Conservation (phyloP, 2,329 filamentous ascomycete species). For the Fusarium sp. region DNA sequence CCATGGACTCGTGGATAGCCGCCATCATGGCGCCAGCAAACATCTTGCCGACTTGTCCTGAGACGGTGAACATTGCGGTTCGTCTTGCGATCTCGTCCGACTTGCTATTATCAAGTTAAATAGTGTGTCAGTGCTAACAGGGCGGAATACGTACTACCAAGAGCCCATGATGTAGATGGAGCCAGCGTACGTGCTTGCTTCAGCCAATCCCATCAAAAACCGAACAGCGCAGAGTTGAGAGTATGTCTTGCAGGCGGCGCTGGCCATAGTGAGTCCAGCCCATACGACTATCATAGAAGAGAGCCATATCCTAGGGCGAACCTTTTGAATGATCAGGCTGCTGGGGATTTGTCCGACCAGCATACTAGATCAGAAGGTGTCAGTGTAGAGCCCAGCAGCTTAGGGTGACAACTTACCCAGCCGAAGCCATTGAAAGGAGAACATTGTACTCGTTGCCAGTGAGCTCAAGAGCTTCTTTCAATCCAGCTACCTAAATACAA, state of each 20-base stretch:
- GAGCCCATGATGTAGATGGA: slow-evolving; percentile 52
- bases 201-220: slow-evolving; percentile 40
- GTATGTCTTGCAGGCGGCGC: slow-evolving; percentile 46
- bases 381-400: not conserved
- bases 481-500: slow-evolving; percentile 55
- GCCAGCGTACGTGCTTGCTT: slow-evolving; percentile 45
- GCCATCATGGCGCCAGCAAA: slow-evolving; percentile 68
- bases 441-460: slow-evolving; percentile 53
- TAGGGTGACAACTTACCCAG: slow-evolving; percentile 38
- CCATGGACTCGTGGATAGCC: slow-evolving; percentile 45
- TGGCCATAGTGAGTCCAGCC: slow-evolving; percentile 63
- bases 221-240: slow-evolving; percentile 43
- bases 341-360: slow-evolving; percentile 66
- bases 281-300: slow-evolving; percentile 69
- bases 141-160: slow-evolving; percentile 56
- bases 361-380: slow-evolving; percentile 33
- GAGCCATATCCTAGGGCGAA: slow-evolving; percentile 69
- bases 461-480: slow-evolving; percentile 55
- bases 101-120: too few relatives aligned
- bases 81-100: slow-evolving; percentile 67
- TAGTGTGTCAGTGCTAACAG: rapidly evolving
- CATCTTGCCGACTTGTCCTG: slow-evolving; percentile 66
- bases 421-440: slow-evolving; percentile 41
- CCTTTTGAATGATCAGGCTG: slow-evolving; percentile 68
- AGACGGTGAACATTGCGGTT: slow-evolving; percentile 67